Evolutionary conservation across 176 grass and related monocot species (phyloP).

Genomic region (Dendrocalamus sinicus): DNA sequence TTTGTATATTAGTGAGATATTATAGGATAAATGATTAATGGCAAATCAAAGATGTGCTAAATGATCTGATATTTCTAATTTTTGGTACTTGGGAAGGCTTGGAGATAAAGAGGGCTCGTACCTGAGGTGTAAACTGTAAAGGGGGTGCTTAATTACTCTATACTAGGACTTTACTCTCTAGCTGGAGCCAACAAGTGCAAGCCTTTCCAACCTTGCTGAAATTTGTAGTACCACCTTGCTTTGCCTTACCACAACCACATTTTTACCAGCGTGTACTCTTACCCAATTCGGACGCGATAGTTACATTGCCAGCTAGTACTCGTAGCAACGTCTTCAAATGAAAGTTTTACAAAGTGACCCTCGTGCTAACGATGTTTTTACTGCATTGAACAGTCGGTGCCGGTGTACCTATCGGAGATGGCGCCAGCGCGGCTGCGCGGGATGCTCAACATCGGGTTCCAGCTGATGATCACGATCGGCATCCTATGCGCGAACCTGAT

Average conservation of each 20-base stretch:
- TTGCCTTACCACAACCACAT: background rate
- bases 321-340: background rate
- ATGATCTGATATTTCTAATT: no score
- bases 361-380: background rate
- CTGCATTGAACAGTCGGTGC: slow-evolving; percentile 65
- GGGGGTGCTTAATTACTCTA: background rate
- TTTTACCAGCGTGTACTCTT: no score
- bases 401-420: slow-evolving; percentile 95
- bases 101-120: background rate
- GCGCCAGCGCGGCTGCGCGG: slow-evolving; percentile 82
- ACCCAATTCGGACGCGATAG: background rate
- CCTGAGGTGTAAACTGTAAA: background rate
- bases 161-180: background rate
- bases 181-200: background rate
- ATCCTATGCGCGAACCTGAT: slow-evolving; percentile 83
- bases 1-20: no score
- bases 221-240: background rate
- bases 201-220: background rate
- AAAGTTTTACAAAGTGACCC: background rate
- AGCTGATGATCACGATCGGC: slow-evolving; percentile 92
- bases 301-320: background rate
- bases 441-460: slow-evolving; percentile 98
- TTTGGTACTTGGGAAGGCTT: background rate
- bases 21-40: no score
- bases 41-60: no score